phyloP scores from a whole-genome alignment of 306 rosid genomes.

The Cicer pinnatifidum region DNA sequence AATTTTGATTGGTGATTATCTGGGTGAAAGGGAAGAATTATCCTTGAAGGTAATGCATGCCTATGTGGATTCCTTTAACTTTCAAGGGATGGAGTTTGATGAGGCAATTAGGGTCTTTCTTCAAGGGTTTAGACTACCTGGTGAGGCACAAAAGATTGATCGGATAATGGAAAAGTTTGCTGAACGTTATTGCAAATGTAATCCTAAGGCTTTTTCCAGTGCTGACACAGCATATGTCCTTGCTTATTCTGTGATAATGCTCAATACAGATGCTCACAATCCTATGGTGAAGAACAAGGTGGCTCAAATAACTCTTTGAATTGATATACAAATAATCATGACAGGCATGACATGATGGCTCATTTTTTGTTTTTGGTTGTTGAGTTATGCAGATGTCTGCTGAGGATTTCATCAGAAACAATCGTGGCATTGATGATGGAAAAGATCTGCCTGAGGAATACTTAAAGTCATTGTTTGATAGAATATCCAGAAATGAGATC shows the following conservation, averaged over 20 bases:
- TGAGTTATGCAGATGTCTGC: conserved; percentile 90
- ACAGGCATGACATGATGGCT: conserved; percentile 37
- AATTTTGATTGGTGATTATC: conserved; percentile 91
- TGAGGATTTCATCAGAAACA: conserved; percentile 95
- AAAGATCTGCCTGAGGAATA: conserved; percentile 91
- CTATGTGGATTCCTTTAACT: conserved; percentile 93
- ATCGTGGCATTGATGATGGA: conserved; percentile 99
- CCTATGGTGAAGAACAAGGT: conserved; percentile 98
- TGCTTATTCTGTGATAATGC: conserved; percentile 96
- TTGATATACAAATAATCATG: conserved; percentile 38
- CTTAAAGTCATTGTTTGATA: conserved; percentile 82
- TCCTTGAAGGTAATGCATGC: conserved; percentile 95
- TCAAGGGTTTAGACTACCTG: conserved; percentile 96
- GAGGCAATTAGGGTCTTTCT: conserved; percentile 94
- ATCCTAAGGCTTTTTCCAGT: conserved; percentile 87
- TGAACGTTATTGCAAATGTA: conserved; percentile 94
- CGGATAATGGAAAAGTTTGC: conserved; percentile 99
- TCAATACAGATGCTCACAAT: conserved; percentile 96
- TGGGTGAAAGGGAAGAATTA: conserved; percentile 97
- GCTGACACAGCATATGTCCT: conserved; percentile 99
- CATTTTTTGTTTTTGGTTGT: conserved; percentile 39
- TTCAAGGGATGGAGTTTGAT: conserved; percentile 91
- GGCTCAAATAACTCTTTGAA: conserved; percentile 41
- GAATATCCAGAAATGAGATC: conserved; percentile 92
- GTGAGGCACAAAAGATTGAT: conserved; percentile 99